Evolutionary conservation across 768 basidiomycete species (phyloP).

Genomic region (Postia placenta): DNA sequence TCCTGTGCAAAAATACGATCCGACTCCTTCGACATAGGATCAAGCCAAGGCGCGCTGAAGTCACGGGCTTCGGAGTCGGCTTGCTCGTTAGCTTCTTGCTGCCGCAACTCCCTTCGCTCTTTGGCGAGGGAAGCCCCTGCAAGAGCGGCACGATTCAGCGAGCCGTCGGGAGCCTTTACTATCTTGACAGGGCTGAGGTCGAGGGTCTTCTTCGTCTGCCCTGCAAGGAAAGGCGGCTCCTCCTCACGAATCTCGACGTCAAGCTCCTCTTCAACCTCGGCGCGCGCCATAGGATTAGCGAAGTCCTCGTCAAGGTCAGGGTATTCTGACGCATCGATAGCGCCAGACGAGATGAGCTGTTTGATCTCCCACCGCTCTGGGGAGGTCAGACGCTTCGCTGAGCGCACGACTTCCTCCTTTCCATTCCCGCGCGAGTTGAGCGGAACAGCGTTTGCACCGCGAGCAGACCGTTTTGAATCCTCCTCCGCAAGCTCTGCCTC

Average conservation of each 20-base stretch:
- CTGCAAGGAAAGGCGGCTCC: conserved; percentile 92
- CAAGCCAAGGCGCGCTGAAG: conserved; percentile 94
- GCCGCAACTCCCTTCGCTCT: conserved; percentile 89
- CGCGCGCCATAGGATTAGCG: conserved; percentile 65
- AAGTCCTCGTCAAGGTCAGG: conserved; percentile 89
- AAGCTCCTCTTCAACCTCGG: conserved; percentile 92
- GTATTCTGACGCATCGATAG: conserved; percentile 87
- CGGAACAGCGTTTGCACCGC: conserved; percentile 84
- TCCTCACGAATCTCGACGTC: conserved; percentile 97
- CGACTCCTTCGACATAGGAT: conserved; percentile 88
- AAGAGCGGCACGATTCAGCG: conserved; percentile 90
- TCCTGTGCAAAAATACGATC: conserved; percentile 95
- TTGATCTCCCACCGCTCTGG: conserved; percentile 99
- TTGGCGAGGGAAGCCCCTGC: conserved; percentile 92
- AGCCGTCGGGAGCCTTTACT: conserved; percentile 97
- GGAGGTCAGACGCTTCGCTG: conserved; percentile 86
- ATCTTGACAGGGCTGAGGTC: conserved; percentile 97
- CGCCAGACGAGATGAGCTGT: conserved; percentile 94
- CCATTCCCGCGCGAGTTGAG: conserved; percentile 44
- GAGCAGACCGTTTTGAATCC: conserved; percentile 56
- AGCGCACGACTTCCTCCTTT: conserved; percentile 48
- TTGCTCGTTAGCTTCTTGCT: conserved; percentile 90
- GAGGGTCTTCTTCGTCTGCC: conserved; percentile 92
- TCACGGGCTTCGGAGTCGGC: conserved; percentile 93
- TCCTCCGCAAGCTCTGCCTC: conserved; percentile 86